Conservation (phyloP, 169 alveolate species). For the Cytauxzoon felis region DNA sequence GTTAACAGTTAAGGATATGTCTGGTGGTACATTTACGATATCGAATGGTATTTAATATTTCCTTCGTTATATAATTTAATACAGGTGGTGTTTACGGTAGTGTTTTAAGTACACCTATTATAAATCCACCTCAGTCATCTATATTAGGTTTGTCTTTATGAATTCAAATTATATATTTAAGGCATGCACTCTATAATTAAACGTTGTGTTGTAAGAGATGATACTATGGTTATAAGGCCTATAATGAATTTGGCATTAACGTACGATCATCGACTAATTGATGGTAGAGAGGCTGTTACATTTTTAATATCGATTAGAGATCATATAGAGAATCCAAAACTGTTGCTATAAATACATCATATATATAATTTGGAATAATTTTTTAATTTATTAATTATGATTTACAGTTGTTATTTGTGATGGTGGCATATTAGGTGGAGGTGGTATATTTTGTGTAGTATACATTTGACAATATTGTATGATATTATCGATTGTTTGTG, state of each 20-base stretch:
- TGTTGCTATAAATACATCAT: constrained; percentile 58
- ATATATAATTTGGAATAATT: neutral
- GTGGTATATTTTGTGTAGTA: constrained; percentile 32
- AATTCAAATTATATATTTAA: neutral
- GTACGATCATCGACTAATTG: constrained; percentile 95
- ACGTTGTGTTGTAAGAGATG: constrained; percentile 90
- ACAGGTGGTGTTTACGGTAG: constrained; percentile 93
- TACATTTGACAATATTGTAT: constrained; percentile 28
- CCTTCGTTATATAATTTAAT: neutral
- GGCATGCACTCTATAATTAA: constrained; percentile 92
- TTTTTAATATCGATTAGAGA: constrained; percentile 87
- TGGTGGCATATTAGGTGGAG: constrained; percentile 44
- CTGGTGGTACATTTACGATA: constrained; percentile 95
- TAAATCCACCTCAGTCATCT: constrained; percentile 93
- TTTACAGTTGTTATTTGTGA: neutral
- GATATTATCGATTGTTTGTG: constrained; percentile 18
- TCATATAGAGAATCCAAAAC: constrained; percentile 88
- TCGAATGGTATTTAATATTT: constrained; percentile 79
- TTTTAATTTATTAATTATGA: neutral
- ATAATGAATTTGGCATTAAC: constrained; percentile 92
- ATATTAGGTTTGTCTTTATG: constrained; percentile 73
- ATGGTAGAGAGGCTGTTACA: constrained; percentile 96
- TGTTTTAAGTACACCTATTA: constrained; percentile 93
- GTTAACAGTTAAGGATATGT: constrained; percentile 89
- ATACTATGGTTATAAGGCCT: constrained; percentile 90